These are phyloP conservation scores for Rhytidhysteron rufulum DNA, from an alignment of 2,329 filamentous ascomycete genomes.

Conservation along the genomic window DNA sequence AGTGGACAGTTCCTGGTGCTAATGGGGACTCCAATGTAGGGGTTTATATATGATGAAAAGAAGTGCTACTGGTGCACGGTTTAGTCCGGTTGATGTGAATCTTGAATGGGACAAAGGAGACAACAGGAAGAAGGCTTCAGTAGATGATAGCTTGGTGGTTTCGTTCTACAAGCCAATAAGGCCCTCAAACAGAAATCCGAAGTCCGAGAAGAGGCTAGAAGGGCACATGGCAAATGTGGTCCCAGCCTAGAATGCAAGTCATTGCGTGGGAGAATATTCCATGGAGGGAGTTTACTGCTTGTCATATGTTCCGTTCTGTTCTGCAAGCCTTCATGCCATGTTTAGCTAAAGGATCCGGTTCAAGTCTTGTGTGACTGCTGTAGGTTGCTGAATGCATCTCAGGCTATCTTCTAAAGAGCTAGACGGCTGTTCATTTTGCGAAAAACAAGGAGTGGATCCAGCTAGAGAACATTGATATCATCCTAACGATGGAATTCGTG, in stretches of 20 bases:
- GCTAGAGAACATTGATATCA: background rate
- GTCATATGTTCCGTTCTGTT: background rate
- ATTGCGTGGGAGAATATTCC: background rate
- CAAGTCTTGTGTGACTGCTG: background rate
- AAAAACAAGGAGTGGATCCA: background rate
- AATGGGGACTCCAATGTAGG: too few species aligned
- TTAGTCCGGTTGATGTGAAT: background rate
- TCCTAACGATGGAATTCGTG: background rate
- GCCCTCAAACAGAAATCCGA: background rate
- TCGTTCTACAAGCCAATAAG: background rate
- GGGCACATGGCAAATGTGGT: conserved; percentile 1
- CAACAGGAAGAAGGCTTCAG: background rate
- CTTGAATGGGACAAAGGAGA: background rate
- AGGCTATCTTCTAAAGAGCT: conserved; percentile 1
- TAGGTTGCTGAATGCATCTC: background rate
- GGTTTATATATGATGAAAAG: background rate
- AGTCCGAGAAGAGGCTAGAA: conserved; percentile 1
- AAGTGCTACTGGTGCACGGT: background rate
- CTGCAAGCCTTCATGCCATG: background rate
- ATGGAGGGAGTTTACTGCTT: background rate
- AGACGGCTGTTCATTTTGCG: background rate
- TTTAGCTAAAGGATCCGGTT: background rate
- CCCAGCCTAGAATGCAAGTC: background rate
- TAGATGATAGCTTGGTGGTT: background rate
- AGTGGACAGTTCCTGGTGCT: too few species aligned